Conservation (phyloP, 192 early-diverging fungal species). For the Obelidium mucronatum region DNA sequence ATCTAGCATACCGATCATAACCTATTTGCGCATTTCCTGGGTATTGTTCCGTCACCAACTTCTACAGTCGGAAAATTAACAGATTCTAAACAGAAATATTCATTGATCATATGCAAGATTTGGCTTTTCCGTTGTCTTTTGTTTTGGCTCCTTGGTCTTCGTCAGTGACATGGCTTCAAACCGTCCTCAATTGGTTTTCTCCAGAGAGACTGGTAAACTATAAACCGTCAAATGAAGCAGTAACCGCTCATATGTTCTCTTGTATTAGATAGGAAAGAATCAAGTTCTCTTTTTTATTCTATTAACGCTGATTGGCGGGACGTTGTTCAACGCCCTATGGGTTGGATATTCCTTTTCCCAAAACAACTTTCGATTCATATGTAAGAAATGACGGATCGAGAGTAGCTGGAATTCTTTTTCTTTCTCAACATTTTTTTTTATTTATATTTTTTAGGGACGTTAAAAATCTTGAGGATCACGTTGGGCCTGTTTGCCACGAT, state of each 20-base stretch:
- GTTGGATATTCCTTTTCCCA: slow-evolving; percentile 53
- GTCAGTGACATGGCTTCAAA: slow-evolving; percentile 47
- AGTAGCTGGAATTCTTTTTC: background rate
- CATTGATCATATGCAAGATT: slow-evolving; percentile 56
- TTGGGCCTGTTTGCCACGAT: slow-evolving; percentile 52
- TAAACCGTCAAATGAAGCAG: background rate
- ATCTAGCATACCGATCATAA: slow-evolving; percentile 43
- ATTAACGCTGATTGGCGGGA: slow-evolving; percentile 28
- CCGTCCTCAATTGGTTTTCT: slow-evolving; percentile 37
- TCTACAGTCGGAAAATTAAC: background rate
- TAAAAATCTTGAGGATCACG: slow-evolving; percentile 47
- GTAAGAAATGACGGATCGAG: no score
- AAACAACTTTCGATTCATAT: slow-evolving; percentile 56
- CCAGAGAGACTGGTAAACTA: slow-evolving; percentile 46
- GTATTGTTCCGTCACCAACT: background rate
- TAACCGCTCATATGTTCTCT: background rate
- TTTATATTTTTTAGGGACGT: slow-evolving; percentile 36
- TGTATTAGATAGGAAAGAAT: slow-evolving; percentile 23
- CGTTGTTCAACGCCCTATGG: slow-evolving; percentile 46
- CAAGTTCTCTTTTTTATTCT: slow-evolving; percentile 32
- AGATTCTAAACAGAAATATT: slow-evolving; percentile 37
- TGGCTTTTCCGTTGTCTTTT: slow-evolving; percentile 42
- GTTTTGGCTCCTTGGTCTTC: slow-evolving; percentile 44
- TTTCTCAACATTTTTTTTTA: background rate
- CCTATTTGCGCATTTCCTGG: slow-evolving; percentile 23